Base-by-base conservation (phyloP, 2,329 filamentous ascomycete genomes). In the Trematosphaeria pertusa region DNA sequence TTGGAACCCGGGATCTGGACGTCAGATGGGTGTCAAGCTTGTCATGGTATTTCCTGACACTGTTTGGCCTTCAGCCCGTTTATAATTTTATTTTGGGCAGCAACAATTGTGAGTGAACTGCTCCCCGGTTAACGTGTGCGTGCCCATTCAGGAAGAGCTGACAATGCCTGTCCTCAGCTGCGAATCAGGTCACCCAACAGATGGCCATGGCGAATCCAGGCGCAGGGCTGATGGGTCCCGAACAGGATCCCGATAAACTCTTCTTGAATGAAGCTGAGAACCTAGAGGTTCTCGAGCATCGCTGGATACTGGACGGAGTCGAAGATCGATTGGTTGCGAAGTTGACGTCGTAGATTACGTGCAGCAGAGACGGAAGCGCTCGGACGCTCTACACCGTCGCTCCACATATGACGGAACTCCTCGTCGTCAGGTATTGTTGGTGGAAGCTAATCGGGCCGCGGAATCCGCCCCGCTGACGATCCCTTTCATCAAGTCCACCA, bases 21-120 rank as follows among this genome's bases (percentile, higher is more conserved):
- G 94, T 96, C 9, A 84, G 93, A 74, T 99, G 94, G 94, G 96
- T 99, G 75, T 97, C 92, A 1, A 96, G 91, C 74, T 86, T 99
- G 73, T 96, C 91, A 50, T 99, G 94, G 92, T 99, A 99, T 78
- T 97, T 99, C 70, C 78, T 99, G 58, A 97, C 95, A 66, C 86
- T 99, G 55, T 97, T 99, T 70, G 94, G 95, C 36, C 80, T 99
- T 47, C 93, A 97, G 73, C 91, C 93, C 43, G 92, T 99, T 47
- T 99, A 99, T 73, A 96, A 94, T 68, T 97, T 97, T 72, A 87
- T 99, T 38, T 82, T 99, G 11, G 94, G 94, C 7, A 96, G 88
- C 71, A 95, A 99, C 65, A 97, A 97, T 73, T 87, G 92, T 97
- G 79, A 72, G 86, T 76, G 33, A 46, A 18, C 26, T 18, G 48